A percentile compares a stretch with the other conserved stretches of the same genome.
These are phyloP conservation scores for Pseudopyricularia javanii DNA, from an alignment of 2,329 filamentous ascomycete species.

Conservation along the genomic window DNA sequence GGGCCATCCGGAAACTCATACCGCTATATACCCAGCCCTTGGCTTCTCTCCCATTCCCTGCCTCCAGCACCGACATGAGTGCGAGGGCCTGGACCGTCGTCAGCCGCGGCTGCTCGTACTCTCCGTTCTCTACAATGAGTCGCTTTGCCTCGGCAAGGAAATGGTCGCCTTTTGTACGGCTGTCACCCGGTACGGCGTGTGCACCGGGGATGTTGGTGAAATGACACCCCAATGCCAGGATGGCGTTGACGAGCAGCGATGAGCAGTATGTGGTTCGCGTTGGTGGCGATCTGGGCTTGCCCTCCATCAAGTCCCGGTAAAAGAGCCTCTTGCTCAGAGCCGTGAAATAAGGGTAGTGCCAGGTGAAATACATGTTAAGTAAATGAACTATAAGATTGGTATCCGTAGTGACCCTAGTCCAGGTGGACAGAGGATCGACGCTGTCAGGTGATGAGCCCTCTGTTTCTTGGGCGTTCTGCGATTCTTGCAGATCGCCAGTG, in stretches of 20 bases:
- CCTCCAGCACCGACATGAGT: slow-evolving; percentile 92
- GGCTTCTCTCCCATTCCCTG: slow-evolving; percentile 83
- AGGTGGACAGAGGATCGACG: slow-evolving; percentile 60
- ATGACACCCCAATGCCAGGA: slow-evolving; percentile 85
- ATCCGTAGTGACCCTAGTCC: slow-evolving; percentile 79
- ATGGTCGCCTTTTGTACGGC: slow-evolving; percentile 81
- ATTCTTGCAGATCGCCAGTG: slow-evolving; percentile 40
- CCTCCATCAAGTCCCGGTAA: slow-evolving; percentile 69
- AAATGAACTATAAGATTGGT: slow-evolving; percentile 70
- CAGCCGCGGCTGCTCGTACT: slow-evolving; percentile 79
- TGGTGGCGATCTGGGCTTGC: slow-evolving; percentile 40
- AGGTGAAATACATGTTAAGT: slow-evolving; percentile 95
- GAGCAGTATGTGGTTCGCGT: slow-evolving; percentile 69
- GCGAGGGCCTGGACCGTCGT: slow-evolving; percentile 89
- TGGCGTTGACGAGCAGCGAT: slow-evolving; percentile 80
- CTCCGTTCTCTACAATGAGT: slow-evolving; percentile 78
- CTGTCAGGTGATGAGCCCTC: slow-evolving; percentile 16
- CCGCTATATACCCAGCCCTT: slow-evolving; percentile 98
- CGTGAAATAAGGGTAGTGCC: slow-evolving; percentile 95
- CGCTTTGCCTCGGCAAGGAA: slow-evolving; percentile 93
- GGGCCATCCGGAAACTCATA: slow-evolving; percentile 97
- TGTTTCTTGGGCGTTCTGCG: slow-evolving; percentile 20
- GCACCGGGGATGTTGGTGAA: slow-evolving; percentile 71
- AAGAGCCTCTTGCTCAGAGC: slow-evolving; percentile 80
- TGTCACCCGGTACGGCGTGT: slow-evolving; percentile 58